Evolutionary conservation across 495 filamentous ascomycete species (phyloP).

Genomic region (Polyplosphaeria fusca): DNA sequence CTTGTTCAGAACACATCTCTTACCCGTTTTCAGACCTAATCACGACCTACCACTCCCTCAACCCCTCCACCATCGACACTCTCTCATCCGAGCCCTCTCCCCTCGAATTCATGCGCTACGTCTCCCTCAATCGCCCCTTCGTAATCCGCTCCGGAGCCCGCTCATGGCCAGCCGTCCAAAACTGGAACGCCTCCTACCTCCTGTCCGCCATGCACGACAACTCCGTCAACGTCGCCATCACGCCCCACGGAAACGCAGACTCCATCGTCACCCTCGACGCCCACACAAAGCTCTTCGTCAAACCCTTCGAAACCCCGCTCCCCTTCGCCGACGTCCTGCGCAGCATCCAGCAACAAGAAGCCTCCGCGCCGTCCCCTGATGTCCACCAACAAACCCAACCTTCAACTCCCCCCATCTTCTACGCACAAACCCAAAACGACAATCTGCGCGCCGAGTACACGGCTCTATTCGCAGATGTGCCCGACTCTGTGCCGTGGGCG

Average conservation of each 20-base stretch:
- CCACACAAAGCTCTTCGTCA: slow-evolving; percentile 48
- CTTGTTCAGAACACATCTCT: neutral
- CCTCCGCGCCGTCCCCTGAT: neutral
- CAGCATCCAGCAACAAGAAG: slow-evolving; percentile 31
- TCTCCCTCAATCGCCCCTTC: slow-evolving; percentile 65
- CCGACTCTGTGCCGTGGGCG: slow-evolving; percentile 60
- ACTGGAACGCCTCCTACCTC: slow-evolving; percentile 60
- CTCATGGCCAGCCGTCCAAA: slow-evolving; percentile 56
- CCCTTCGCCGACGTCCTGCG: slow-evolving; percentile 42
- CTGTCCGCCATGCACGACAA: slow-evolving; percentile 48
- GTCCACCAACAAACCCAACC: neutral
- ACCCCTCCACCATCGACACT: slow-evolving; percentile 53
- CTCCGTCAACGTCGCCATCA: slow-evolving; percentile 66
- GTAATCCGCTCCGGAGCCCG: slow-evolving; percentile 57
- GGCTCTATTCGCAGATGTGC: slow-evolving; percentile 54
- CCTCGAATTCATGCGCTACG: slow-evolving; percentile 70
- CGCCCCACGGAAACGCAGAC: slow-evolving; percentile 63
- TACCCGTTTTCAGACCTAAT: slow-evolving; percentile 52
- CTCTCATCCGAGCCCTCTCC: slow-evolving; percentile 61
- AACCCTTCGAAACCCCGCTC: slow-evolving; percentile 43
- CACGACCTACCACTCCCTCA: slow-evolving; percentile 65
- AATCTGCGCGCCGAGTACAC: slow-evolving; percentile 69
- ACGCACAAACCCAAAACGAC: slow-evolving; percentile 64
- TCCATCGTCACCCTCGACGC: slow-evolving; percentile 48
- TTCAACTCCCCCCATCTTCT: slow-evolving; percentile 36